Conservation (phyloP, 2,329 filamentous ascomycete species). For the Diplodia sapinea region DNA sequence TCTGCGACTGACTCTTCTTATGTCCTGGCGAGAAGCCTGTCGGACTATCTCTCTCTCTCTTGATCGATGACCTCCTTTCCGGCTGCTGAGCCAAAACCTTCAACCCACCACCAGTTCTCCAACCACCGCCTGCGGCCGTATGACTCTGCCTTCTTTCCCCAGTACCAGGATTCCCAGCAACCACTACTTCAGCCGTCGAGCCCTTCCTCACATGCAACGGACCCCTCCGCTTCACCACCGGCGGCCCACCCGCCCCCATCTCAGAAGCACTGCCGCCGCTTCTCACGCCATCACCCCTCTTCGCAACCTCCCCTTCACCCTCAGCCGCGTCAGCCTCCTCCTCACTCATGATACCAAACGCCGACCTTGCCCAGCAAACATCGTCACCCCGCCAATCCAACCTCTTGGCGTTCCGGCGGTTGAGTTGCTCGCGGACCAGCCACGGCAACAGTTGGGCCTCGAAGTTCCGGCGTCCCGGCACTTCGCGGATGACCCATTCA, state of each 20-base stretch:
- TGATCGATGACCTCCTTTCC: neutral
- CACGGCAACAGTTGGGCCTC: conserved; percentile 20
- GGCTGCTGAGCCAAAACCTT: conserved; percentile 13
- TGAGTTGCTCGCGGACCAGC: conserved; percentile 19
- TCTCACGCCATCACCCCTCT: neutral
- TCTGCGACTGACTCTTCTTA: conserved; percentile 18
- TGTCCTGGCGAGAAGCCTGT: neutral
- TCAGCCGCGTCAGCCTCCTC: too few relatives aligned
- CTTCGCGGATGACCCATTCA: conserved; percentile 26
- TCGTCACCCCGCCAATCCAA: neutral
- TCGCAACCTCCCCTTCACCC: neutral
- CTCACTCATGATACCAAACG: neutral
- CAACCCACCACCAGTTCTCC: neutral
- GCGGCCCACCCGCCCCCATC: neutral
- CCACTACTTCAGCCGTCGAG: neutral
- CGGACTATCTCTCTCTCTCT: conserved; percentile 3
- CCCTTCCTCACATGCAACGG: conserved; percentile 14
- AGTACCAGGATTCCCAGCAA: neutral
- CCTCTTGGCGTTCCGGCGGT: conserved; percentile 1
- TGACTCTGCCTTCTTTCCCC: neutral
- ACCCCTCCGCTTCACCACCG: neutral
- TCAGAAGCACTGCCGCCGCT: neutral
- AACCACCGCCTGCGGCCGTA: neutral
- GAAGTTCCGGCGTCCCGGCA: conserved; percentile 23
- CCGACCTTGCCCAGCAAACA: neutral